Percentiles rank a stretch among this genome's conserved stretches.
phyloP scores from a whole-genome alignment of 768 basidiomycete genomes.

The Tulasnella sp. region DNA sequence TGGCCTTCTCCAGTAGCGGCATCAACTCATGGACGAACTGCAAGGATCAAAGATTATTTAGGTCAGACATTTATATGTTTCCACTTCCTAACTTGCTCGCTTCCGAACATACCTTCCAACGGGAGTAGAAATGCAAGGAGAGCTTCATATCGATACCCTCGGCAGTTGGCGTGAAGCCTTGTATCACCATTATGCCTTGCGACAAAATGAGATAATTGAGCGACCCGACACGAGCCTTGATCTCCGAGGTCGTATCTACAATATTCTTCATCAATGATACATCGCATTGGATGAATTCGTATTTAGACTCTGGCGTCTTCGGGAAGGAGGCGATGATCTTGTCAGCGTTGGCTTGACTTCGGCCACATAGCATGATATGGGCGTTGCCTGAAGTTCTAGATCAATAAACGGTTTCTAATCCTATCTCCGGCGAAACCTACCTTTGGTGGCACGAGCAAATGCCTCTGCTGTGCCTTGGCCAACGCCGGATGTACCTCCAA shows the following conservation, averaged over 20 bases:
- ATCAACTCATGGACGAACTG: constrained; percentile 16
- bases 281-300: constrained; percentile 27
- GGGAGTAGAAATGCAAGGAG: constrained; percentile 18
- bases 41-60: background rate
- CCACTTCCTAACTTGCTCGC: no score
- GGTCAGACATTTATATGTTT: background rate
- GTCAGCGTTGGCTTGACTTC: constrained; percentile 19
- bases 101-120: constrained; percentile 14
- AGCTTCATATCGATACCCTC: constrained; percentile 20
- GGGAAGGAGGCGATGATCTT: constrained; percentile 19
- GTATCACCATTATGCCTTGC: constrained; percentile 6
- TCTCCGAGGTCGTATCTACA: background rate
- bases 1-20: constrained; percentile 13
- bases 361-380: constrained; percentile 21
- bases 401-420: background rate
- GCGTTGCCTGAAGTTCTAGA: constrained; percentile 7
- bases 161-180: constrained; percentile 5
- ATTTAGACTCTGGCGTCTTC: constrained; percentile 18
- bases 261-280: constrained; percentile 21
- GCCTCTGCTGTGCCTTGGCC: constrained; percentile 15
- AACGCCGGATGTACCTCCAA: constrained; percentile 17
- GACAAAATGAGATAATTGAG: constrained; percentile 18
- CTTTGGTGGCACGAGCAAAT: constrained; percentile 11
- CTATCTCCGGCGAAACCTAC: constrained; percentile 16
- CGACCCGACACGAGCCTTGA: constrained; percentile 4